Base-by-base conservation (phyloP, 805 yeast species). In the Cyberlindnera maritima region DNA sequence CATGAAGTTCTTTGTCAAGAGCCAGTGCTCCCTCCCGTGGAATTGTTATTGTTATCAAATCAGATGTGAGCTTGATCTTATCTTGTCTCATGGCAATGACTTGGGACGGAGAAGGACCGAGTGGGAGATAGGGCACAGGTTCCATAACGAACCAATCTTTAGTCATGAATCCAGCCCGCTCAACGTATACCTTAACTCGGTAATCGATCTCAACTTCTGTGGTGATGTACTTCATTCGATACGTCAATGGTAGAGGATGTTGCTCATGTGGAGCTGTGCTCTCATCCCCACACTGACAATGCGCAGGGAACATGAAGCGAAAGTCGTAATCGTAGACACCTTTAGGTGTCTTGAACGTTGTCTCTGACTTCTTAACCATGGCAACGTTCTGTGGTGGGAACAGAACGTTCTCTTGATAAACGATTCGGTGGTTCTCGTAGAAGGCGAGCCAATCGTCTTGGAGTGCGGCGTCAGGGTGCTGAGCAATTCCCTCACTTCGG, bases 131-230 rank as follows among this genome's bases (percentile, higher is more conserved):
- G 17, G 13, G 13, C 8, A 37, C 21, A 17, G 32, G 40, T 15
- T 26, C 20, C 15, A 17, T 9, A 3, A 26, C 21, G 10, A 26
- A 11, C 40, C 40, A 37, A 21, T 37, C 40, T 15, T 26, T 25
- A 4, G 40, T 15, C 28, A 37, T 13, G 21, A 37, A 37, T 10
- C 40, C 40, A 9, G 23, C 13, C 3, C 40, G 6, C 21, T 26
- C 33, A 12, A 37, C 40, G n/a, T 14, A 20, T 4, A 37, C 40
- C 6, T 17, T 14, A 4, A 37, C 15, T n/a, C 33, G 32, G 25
- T 37, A 37, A 7, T 37, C 40, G 17, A 37, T 37, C n/a, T 37
- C 33, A 6, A 37, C 33, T 26, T 25, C 33, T n/a, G 40, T 37
- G 20, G 33, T 9, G 32, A 37, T 37, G 33, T 37, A 26, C 6